Conservation (phyloP, 2,329 filamentous ascomycete genomes). For the Colletotrichum eleusines region DNA sequence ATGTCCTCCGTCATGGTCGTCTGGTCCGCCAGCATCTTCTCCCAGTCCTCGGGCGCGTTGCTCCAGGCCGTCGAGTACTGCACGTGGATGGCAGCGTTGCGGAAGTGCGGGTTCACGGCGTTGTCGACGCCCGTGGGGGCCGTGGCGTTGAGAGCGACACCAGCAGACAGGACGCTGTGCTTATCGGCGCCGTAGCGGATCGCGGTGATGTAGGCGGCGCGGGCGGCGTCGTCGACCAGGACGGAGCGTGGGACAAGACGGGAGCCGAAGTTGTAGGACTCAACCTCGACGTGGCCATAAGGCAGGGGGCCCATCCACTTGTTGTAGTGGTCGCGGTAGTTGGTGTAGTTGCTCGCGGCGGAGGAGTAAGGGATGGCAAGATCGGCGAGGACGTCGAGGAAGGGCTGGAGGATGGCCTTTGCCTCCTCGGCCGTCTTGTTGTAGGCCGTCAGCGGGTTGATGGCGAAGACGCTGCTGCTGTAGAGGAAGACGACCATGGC, state of each 20-base stretch:
- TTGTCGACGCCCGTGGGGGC: conserved; percentile 37
- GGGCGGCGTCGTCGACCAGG: conserved; percentile 50
- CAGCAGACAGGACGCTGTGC: conserved; percentile 38
- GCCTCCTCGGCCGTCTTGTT: conserved; percentile 58
- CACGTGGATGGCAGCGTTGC: conserved; percentile 39
- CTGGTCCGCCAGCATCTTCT: conserved; percentile 35
- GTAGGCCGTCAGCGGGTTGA: conserved; percentile 61
- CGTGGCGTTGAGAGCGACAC: conserved; percentile 44
- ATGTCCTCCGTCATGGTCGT: conserved; percentile 41
- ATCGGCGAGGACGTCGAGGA: conserved; percentile 54
- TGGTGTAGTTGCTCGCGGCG: conserved; percentile 43
- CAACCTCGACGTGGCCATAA: conserved; percentile 63
- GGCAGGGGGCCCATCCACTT: conserved; percentile 57
- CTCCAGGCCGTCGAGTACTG: conserved; percentile 41
- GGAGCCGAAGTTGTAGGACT: conserved; percentile 54
- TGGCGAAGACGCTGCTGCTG: conserved; percentile 59
- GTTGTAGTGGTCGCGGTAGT: conserved; percentile 58
- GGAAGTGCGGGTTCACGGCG: conserved; percentile 40
- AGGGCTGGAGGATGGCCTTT: conserved; percentile 59
- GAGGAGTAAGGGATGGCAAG: conserved; percentile 49
- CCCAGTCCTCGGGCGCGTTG: conserved; percentile 40
- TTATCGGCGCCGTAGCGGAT: conserved; percentile 40
- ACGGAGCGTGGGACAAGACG: conserved; percentile 56
- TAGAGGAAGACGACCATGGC: conserved; percentile 63
- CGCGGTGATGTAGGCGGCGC: conserved; percentile 33